Conservation (phyloP, 495 filamentous ascomycete genomes). For the Achaetomiella virescens region DNA sequence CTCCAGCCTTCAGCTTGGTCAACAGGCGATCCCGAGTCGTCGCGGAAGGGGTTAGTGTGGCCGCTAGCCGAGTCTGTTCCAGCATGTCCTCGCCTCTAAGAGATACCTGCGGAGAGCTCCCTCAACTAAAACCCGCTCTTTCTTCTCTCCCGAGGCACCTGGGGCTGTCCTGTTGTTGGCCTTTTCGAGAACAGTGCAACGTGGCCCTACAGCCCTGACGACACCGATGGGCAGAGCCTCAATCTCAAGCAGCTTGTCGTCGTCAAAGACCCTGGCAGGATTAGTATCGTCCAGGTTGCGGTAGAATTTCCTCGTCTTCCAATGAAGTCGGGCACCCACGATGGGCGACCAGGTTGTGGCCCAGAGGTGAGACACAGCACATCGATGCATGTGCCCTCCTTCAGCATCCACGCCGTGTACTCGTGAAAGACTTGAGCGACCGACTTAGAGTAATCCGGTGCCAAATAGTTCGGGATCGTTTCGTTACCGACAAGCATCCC, state of each 20-base stretch:
- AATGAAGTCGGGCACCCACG: background rate
- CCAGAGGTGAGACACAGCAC: background rate
- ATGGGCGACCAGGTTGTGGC: background rate
- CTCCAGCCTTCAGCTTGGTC: background rate
- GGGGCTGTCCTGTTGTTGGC: background rate
- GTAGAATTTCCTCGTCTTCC: background rate
- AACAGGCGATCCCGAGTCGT: no score
- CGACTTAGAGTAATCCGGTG: background rate
- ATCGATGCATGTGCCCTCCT: background rate
- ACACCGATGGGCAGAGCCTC: background rate
- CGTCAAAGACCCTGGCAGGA: background rate
- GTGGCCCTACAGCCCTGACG: background rate
- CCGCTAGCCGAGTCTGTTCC: no score
- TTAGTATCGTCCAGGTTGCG: background rate
- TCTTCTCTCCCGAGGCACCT: background rate
- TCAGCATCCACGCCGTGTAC: background rate
- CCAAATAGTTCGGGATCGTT: background rate
- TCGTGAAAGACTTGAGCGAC: background rate
- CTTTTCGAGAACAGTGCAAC: background rate
- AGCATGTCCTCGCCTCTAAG: background rate
- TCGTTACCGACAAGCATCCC: background rate
- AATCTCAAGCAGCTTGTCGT: background rate
- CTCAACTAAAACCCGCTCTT: background rate
- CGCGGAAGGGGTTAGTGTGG: no score
- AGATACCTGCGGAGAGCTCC: background rate